These are phyloP conservation scores for Sporothrix dimorphospora DNA, from an alignment of 2,329 filamentous ascomycete species.

Conservation along the genomic window DNA sequence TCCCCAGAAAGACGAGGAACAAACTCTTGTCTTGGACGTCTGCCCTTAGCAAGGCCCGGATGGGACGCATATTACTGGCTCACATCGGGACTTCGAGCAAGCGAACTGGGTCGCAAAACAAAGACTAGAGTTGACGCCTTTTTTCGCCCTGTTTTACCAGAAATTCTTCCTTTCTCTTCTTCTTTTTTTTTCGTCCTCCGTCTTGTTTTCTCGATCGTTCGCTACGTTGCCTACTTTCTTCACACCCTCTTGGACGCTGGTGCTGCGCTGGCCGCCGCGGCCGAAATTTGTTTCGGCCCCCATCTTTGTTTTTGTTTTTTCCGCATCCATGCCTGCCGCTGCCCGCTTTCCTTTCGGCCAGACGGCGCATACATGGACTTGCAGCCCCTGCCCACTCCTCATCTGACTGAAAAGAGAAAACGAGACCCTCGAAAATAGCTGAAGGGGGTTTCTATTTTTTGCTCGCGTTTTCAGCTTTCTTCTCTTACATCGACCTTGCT, in stretches of 20 bases:
- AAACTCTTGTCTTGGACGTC: not conserved
- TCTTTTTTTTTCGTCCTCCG: not conserved
- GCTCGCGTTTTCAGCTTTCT: not conserved
- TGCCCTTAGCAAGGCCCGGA: not conserved
- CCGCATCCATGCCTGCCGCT: not conserved
- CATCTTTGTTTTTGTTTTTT: not conserved
- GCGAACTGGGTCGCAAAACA: not conserved
- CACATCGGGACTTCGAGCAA: not conserved
- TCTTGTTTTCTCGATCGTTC: not conserved
- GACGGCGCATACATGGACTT: not conserved
- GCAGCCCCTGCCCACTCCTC: not conserved
- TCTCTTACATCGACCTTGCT: not conserved
- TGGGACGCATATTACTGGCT: not conserved
- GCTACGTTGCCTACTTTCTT: not conserved
- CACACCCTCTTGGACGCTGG: not conserved
- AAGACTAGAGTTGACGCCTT: not conserved
- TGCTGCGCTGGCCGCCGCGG: slow-evolving; percentile 3
- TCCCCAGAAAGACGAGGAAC: not conserved
- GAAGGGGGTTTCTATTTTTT: not conserved
- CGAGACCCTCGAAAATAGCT: not conserved
- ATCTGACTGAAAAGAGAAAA: not conserved
- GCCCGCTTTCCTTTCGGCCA: not conserved
- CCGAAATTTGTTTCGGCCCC: slow-evolving; percentile 2
- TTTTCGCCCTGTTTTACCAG: slow-evolving; percentile 9
- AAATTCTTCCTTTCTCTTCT: not conserved